phyloP scores from a whole-genome alignment of 495 filamentous ascomycete species.

The Talaromyces stipitatus region DNA sequence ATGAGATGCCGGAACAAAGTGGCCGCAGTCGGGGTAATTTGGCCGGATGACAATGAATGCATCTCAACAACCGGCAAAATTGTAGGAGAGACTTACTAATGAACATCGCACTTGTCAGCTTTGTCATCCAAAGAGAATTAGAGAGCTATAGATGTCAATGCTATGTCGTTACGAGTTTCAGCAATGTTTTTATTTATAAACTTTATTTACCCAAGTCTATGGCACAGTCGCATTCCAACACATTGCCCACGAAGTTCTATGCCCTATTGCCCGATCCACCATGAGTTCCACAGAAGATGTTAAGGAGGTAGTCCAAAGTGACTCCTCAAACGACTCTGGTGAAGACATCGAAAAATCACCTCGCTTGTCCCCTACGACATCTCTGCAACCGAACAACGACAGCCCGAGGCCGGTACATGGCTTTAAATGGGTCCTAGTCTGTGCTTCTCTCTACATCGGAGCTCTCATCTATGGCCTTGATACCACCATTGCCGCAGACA shows the following conservation, averaged over 20 bases:
- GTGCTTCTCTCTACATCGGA: not conserved
- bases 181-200: not conserved
- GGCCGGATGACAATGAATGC: not conserved
- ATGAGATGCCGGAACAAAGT: not conserved
- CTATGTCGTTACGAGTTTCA: not conserved
- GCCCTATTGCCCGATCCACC: not conserved
- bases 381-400: not conserved
- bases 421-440: not conserved
- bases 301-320: not conserved
- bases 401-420: not conserved
- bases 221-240: not conserved
- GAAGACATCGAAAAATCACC: too few relatives aligned
- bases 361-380: not conserved
- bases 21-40: not conserved
- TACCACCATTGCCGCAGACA: conserved; percentile 54
- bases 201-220: not conserved
- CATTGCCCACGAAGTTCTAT: too few relatives aligned
- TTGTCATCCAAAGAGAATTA: too few relatives aligned
- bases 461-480: conserved; percentile 48
- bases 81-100: not conserved
- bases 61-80: not conserved
- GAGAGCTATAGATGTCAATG: too few relatives aligned
- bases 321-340: not conserved
- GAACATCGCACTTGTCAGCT: too few relatives aligned
- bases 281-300: not conserved